A percentile compares a stretch with the other conserved stretches of the same genome.
These are phyloP conservation scores for Juglanconis sp. DNA, from an alignment of 2,329 filamentous ascomycete genomes.

Conservation along the genomic window DNA sequence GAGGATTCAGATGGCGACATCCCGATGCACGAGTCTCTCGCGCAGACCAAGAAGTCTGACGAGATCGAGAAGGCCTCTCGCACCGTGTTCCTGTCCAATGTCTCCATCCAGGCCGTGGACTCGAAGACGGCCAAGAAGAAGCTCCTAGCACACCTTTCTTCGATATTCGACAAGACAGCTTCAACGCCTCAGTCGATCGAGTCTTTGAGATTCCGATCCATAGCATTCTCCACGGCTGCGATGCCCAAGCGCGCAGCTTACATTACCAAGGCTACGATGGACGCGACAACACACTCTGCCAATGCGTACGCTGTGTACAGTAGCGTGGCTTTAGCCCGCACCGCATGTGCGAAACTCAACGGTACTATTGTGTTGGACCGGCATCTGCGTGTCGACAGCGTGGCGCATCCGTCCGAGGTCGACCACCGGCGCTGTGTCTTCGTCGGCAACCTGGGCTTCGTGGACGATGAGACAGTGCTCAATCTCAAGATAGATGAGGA, in stretches of 20 bases:
- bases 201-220: conserved; percentile 90
- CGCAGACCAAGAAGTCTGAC: conserved; percentile 48
- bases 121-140: conserved; percentile 78
- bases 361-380: conserved; percentile 79
- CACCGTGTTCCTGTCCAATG: conserved; percentile 91
- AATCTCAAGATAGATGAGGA: conserved; percentile 63
- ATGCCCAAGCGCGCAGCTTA: conserved; percentile 93
- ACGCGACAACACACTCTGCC: conserved; percentile 84
- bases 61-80: conserved; percentile 83
- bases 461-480: conserved; percentile 80
- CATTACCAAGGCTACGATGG: conserved; percentile 86
- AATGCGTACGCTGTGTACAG: conserved; percentile 94
- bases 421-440: conserved; percentile 92
- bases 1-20: conserved; percentile 38
- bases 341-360: conserved; percentile 75
- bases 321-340: conserved; percentile 68
- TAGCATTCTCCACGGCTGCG: conserved; percentile 71
- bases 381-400: conserved; percentile 85
- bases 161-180: conserved; percentile 59
- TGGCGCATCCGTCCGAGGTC: conserved; percentile 78
- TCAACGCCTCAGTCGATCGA: conserved; percentile 69
- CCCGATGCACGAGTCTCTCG: conserved; percentile 57
- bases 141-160: conserved; percentile 73
- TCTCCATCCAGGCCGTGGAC: conserved; percentile 77
- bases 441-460: conserved; percentile 92